Percentiles rank a stretch among this genome's conserved stretches.
These are phyloP conservation scores for Cetradonia linearis DNA, from an alignment of 495 filamentous ascomycete species.

Conservation along the genomic window DNA sequence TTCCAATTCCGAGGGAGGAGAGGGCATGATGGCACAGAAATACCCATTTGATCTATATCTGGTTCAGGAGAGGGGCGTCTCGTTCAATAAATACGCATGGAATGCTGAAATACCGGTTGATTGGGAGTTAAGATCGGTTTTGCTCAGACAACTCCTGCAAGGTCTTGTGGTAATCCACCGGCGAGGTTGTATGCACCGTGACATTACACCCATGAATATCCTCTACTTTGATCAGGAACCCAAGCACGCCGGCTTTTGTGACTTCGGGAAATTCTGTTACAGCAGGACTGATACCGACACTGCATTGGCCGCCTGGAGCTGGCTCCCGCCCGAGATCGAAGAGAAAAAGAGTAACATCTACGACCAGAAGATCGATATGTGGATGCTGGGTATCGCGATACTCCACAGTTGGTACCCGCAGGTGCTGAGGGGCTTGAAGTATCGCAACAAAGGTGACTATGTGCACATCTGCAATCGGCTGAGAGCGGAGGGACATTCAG, in stretches of 20 bases:
- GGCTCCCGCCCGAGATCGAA: constrained; percentile 12
- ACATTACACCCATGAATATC: constrained; percentile 14
- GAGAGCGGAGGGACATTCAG: background rate
- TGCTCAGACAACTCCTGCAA: background rate
- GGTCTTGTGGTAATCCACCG: constrained; percentile 4
- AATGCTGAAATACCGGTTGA: background rate
- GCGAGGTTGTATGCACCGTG: constrained; percentile 15
- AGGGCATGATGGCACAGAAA: background rate
- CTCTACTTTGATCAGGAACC: constrained; percentile 13
- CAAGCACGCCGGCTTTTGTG: constrained; percentile 1
- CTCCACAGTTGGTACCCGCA: constrained; percentile 9
- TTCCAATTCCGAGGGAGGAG: background rate
- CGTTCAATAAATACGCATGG: constrained; percentile 6
- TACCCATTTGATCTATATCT: constrained; percentile 8
- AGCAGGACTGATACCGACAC: background rate
- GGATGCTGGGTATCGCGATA: constrained; percentile 17
- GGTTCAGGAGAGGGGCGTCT: constrained; percentile 7
- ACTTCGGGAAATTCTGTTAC: constrained; percentile 17
- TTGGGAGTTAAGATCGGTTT: background rate
- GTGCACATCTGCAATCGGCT: background rate
- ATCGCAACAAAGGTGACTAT: background rate
- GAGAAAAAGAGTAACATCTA: background rate
- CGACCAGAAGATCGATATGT: constrained; percentile 15
- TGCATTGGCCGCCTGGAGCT: background rate
- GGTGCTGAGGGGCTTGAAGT: background rate